Evolutionary conservation across 345 rosid species (phyloP), one percentile per base, ranked within the genome.

Genomic region (Diplotaxis tenuifolia): DNA sequence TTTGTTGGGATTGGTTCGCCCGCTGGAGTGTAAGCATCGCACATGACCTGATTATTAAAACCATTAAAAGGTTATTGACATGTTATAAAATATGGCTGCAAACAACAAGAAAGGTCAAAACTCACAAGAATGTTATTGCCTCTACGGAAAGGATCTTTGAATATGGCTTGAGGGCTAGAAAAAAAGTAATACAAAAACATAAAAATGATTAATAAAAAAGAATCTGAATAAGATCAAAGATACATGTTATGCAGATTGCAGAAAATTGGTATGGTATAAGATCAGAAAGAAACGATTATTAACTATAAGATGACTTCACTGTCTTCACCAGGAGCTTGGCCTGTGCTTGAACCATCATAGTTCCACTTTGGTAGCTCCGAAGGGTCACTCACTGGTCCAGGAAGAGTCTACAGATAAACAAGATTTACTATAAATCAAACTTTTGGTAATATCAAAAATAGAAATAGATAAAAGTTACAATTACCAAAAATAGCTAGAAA

Each of bases 301-400:
- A 88, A 74, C 97, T 89, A 88, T 71, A 92, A 25, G 78, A 86
- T 88, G 70, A 92, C 98, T 92, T 92, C 96, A 81, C 96, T 88
- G 73, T 92, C 98, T 78, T 92, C 78, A 49, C 98, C 98, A 70
- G 94, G 90, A 69, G 96, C 97, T 79, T 92, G 97, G 0, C 88
- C 87, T 6, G 96, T 92, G 85, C 96, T 89, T 68, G 96, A 89
- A 60, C 96, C 98, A 72, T 88, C 96, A 54, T 87, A 90, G 76
- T 90, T 88, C 96, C 96, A 90, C 68, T 81, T 84, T 2, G 94
- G 94, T 5, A 90, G 86, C 78, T 83, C 36, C 0, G 84, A 73
- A 58, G 95, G 97, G 65, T 86, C 88, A 49, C 10, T 82, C 42
- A 85, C 89, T 0, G 90, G 90, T 21, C 88, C 87, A 22, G 84